Evolutionary conservation across 495 filamentous ascomycete species (phyloP), one percentile per base, ranked within the genome.

Genomic region (Neurospora sp.): DNA sequence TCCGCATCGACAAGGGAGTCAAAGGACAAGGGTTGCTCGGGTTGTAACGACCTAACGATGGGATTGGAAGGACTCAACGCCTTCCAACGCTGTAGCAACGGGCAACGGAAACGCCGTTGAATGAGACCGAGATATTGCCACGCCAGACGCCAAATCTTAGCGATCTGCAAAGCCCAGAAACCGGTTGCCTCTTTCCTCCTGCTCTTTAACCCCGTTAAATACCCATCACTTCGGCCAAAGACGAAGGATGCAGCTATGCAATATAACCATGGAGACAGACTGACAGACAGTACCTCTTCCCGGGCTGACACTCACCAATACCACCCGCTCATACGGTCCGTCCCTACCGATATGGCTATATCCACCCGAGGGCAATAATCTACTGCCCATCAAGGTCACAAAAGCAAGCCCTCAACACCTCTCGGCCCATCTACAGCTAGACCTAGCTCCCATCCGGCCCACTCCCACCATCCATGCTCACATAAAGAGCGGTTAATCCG

Each of bases 291-390:
- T 31, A 39, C 37, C 70, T 69, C 65, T 39, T 68, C 72, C 70
- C 71, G 69, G 71, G 59, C 72, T 70, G 72, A 40, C 61, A 74
- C 72, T 74, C 72, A 75, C 78, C 71, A 35, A 77, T 75, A 41
- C 74, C 73, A 82, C 79, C 80, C 53, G 82, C 82, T 79, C 77
- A 73, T 70, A 79, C 82, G 82, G 82, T 82, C 82, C 82, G 82
- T 74, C 73, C 75, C 74, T 81, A 79, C 82, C 82, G 82, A 79
- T 77, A 73, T 82, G 80, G 80, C 81, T 80, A 83, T 83, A 76
- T 79, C 22, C 74, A 71, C 76, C 70, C 74, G 72, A 73, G 71
- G 68, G 75, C 75, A 76, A 59, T 71, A 76, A 76, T 71, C 61
- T 76, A 76, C 48, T 12, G 48, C 48, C 48, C 48, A 59, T 37